Percentiles rank a stretch among this genome's conserved stretches.
These are phyloP conservation scores for Saccharomycopsis amapae DNA, from an alignment of 805 yeast species.

Conservation along the genomic window DNA sequence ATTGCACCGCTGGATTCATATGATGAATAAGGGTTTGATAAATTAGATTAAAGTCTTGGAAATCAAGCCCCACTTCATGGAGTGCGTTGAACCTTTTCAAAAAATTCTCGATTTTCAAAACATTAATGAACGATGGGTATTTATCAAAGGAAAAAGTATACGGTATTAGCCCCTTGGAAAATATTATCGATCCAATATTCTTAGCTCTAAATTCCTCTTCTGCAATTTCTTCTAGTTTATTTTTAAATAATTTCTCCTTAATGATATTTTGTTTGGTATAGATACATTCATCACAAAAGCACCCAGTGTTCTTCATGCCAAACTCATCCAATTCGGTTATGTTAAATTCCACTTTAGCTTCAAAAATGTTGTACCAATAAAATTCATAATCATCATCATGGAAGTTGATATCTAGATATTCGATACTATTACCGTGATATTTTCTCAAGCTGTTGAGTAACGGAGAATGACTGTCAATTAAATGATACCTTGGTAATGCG, in stretches of 20 bases:
- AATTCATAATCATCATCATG: slow-evolving; percentile 14
- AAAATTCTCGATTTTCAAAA: background rate
- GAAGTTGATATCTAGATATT: slow-evolving; percentile 15
- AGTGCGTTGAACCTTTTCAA: slow-evolving; percentile 5
- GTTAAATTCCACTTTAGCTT: slow-evolving; percentile 10
- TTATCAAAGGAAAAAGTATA: slow-evolving; percentile 15
- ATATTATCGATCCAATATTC: slow-evolving; percentile 8
- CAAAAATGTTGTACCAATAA: slow-evolving; percentile 18
- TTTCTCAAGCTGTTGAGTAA: slow-evolving; percentile 1
- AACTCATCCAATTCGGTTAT: background rate
- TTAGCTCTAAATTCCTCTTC: slow-evolving; percentile 8
- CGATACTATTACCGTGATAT: slow-evolving; percentile 7
- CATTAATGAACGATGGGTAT: slow-evolving; percentile 13
- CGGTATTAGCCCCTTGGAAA: slow-evolving; percentile 13
- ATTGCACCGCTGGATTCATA: slow-evolving; percentile 3
- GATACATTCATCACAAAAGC: slow-evolving; percentile 10
- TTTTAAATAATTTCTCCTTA: background rate
- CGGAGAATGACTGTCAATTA: slow-evolving; percentile 3
- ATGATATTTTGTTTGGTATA: slow-evolving; percentile 8
- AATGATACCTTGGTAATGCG: slow-evolving; percentile 5
- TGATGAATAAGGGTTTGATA: slow-evolving; percentile 15
- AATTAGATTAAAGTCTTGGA: slow-evolving; percentile 5
- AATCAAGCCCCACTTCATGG: background rate
- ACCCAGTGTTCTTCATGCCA: background rate
- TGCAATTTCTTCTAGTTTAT: background rate